Evolutionary conservation across 1,284 basidiomycete genomes (phyloP), one percentile per base, ranked within the genome.

Genomic region (Dichomitus squalens): DNA sequence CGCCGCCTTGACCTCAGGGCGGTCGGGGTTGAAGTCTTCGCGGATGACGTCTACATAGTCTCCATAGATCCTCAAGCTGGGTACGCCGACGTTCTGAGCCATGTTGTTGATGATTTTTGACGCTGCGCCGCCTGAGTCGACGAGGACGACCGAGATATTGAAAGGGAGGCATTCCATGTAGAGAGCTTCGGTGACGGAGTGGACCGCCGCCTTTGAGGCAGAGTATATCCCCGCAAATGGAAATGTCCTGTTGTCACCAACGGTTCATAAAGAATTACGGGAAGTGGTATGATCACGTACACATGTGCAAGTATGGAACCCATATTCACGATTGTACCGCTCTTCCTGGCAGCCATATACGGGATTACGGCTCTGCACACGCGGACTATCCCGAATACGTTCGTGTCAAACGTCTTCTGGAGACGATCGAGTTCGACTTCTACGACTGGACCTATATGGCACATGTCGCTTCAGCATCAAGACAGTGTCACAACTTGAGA

Each of bases 191-290:
- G 79, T 84, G 47, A 90, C 73, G 31, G 78, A 74, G 56, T 83
- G 80, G 0, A 86, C 71, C 0, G 88, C 87, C 0, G 89, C 83
- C 68, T 92, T 92, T 38, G 83, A 76, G 0, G 88, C 81, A 38
- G 78, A 80, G 68, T 91, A 92, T 7, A 88, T 68, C 0, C 85
- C 82, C 60, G 84, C 82, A 87, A 87, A 92, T 0, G 90, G 87
- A 0, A 83, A 82, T 1, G 87, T 75, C 36, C 88, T 90, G 53
- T 1, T 16, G 14, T 11, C 27, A 14, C 4, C 6, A 7, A 25
- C n/a, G 27, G 14, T 23, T 1, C 21, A 18, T 12, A 14, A 35
- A 21, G 3, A 16, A n/a, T 21, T 4, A 8, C 20, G n/a, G 3
- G 23, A 14, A 4, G 12, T 7, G 31, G 4, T 9, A 18, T 31